Percentiles rank a stretch among this genome's conserved stretches.
phyloP scores from a whole-genome alignment of 345 rosid genomes.

The Eucalyptus paniculata region DNA sequence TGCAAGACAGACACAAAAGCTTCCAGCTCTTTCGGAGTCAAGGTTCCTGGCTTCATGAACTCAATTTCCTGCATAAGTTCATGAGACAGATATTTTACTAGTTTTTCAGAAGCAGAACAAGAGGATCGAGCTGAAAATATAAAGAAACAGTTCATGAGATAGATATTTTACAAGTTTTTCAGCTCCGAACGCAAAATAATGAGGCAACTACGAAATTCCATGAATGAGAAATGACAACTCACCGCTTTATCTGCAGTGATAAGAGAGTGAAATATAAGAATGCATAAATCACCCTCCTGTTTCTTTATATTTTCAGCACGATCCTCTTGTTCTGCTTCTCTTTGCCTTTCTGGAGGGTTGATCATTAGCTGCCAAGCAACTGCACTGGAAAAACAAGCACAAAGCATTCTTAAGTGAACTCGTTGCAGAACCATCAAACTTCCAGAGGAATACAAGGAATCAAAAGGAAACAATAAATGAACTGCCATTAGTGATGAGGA shows the following conservation, averaged over 20 bases:
- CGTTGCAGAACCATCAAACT: not conserved
- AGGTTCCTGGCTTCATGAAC: slow-evolving; percentile 75
- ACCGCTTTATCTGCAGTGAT: slow-evolving; percentile 72
- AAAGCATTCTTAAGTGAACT: not conserved
- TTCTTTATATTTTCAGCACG: not conserved
- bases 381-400: slow-evolving; percentile 44
- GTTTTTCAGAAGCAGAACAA: slow-evolving; percentile 1
- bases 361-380: slow-evolving; percentile 90
- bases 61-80: slow-evolving; percentile 62
- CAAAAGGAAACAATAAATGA: not conserved
- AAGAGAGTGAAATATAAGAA: slow-evolving; percentile 69
- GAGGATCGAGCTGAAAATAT: slow-evolving; percentile 8
- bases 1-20: slow-evolving; percentile 73
- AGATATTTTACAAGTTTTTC: not conserved
- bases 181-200: not conserved
- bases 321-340: slow-evolving; percentile 14
- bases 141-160: not conserved
- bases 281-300: slow-evolving; percentile 48
- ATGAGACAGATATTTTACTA: no score
- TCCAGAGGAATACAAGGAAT: not conserved
- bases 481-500: not conserved
- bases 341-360: slow-evolving; percentile 31
- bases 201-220: not conserved
- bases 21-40: slow-evolving; percentile 61
- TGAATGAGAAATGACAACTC: slow-evolving; percentile 2